Evolutionary conservation across 108 stramenopile species (phyloP).

Genomic region (Skeletonema grethae): DNA sequence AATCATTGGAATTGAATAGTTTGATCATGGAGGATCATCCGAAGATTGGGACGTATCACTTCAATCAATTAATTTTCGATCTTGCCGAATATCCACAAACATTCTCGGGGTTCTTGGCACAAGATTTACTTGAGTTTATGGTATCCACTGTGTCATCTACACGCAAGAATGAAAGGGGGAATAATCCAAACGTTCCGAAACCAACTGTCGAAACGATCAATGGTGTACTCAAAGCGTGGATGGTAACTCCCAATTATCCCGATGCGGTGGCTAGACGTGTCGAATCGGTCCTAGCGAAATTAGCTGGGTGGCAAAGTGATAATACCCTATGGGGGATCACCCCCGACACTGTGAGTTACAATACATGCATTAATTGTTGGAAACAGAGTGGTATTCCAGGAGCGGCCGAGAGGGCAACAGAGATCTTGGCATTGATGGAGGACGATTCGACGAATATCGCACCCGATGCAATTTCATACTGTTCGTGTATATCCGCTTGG

Average conservation of each 20-base stretch:
- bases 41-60: conserved; percentile 42
- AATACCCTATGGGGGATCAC: conserved; percentile 31
- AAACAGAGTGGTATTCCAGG: conserved; percentile 61
- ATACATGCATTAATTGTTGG: conserved; percentile 68
- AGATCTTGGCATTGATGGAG: conserved; percentile 38
- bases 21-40: not conserved
- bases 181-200: conserved; percentile 35
- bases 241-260: conserved; percentile 35
- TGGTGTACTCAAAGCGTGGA: conserved; percentile 44
- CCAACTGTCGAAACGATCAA: conserved; percentile 41
- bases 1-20: not conserved
- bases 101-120: conserved; percentile 36
- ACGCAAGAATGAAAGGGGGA: not conserved
- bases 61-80: conserved; percentile 49
- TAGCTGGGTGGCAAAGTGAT: conserved; percentile 41
- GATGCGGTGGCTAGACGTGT: conserved; percentile 33
- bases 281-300: conserved; percentile 42
- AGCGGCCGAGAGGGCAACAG: conserved; percentile 40
- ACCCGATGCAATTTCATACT: conserved; percentile 40
- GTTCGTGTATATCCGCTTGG: conserved; percentile 42
- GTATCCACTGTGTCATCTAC: conserved; percentile 3
- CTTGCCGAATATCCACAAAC: conserved; percentile 33
- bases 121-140: conserved; percentile 47
- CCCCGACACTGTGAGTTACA: conserved; percentile 41
- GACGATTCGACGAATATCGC: conserved; percentile 18